Base-by-base conservation (phyloP, 2,329 filamentous ascomycete species). In the Aspergillus jensenii region DNA sequence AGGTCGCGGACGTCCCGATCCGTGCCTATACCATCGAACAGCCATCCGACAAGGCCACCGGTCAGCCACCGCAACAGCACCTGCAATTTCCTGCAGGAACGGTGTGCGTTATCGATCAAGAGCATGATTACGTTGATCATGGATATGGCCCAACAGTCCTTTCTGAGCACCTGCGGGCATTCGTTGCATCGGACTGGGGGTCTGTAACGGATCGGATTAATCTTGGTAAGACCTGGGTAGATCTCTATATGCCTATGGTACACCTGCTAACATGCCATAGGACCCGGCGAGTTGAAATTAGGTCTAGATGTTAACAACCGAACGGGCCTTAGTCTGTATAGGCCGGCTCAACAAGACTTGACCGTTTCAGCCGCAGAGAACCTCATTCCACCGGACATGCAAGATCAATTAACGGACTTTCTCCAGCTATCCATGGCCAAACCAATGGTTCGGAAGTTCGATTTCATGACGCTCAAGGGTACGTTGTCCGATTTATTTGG, bases 121-220 rank as follows among this genome's bases (percentile, higher is more conserved):
- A 89, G 65, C 83, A 85, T 52, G 75, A 77, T 39, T 78, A 76
- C 46, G 70, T 77, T 11, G 82, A 85, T 17, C 78, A 83, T 40
- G 85, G 86, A 35, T 78, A 81, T 35, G 80, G 86, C 1, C 83
- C 84, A 2, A 91, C 89, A 0, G 87, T 96, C 27, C 81, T 93
- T 53, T 90, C 91, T 0, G 89, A 95, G 67, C 84, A 84, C 65
- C 77, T 96, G 60, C 85, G 91, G 27, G 81, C 96, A 17, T 83
- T 96, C 53, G 81, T 90, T 33, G 87, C 91, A 57, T 90, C 89
- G 63, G 85, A 89, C 60, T 86, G 88, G 64, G 90, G 91, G 49
- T 90, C 87, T 43, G 79, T 96, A 15, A 91, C 90, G 2, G 93
- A 97, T 74, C 85, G 92, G 39, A 81, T 96, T 68, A 96, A 96